Percentiles rank a stretch among this genome's conserved stretches.
Conservation (phyloP, 1,139 yeast genomes). For the Sugiyamaella sp. region DNA sequence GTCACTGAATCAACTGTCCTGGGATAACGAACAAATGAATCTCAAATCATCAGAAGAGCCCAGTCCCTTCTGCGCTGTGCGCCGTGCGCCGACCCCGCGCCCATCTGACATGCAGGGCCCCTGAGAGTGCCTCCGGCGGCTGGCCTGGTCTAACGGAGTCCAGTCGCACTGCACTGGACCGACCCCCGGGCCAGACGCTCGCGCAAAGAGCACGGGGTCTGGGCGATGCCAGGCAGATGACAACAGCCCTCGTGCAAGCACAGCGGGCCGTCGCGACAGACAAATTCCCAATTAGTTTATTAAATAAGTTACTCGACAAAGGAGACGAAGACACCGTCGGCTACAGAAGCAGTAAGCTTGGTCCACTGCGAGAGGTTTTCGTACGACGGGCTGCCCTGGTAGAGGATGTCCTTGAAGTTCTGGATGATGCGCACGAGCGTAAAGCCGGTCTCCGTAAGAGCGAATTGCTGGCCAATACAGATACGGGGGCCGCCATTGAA, state of each 20-base stretch:
- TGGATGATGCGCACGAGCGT: conserved; percentile 51
- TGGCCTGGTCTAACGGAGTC: too few species aligned
- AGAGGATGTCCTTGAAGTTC: conserved; percentile 32
- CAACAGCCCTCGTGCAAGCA: too few species aligned
- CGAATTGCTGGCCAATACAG: conserved; percentile 63
- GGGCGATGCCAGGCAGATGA: too few species aligned
- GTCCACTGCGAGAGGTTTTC: conserved; percentile 22
- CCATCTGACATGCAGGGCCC: too few species aligned
- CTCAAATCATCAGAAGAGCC: neutral
- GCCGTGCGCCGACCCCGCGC: too few species aligned
- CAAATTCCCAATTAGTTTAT: conserved; percentile 1
- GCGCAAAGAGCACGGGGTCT: neutral
- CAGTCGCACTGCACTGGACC: too few species aligned
- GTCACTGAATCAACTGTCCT: neutral
- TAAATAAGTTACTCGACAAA: conserved; percentile 19
- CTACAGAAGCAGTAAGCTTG: conserved; percentile 29
- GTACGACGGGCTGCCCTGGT: conserved; percentile 17
- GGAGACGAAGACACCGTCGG: conserved; percentile 28
- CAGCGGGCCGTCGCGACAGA: neutral
- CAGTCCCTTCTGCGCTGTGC: neutral
- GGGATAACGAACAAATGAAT: neutral
- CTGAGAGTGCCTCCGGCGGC: too few species aligned
- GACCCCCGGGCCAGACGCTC: too few species aligned
- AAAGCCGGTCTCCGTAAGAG: conserved; percentile 58
- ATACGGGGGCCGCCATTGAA: conserved; percentile 65